Conservation (phyloP, 305 asterid genomes). For the Fraxinus xanthoxyloides region DNA sequence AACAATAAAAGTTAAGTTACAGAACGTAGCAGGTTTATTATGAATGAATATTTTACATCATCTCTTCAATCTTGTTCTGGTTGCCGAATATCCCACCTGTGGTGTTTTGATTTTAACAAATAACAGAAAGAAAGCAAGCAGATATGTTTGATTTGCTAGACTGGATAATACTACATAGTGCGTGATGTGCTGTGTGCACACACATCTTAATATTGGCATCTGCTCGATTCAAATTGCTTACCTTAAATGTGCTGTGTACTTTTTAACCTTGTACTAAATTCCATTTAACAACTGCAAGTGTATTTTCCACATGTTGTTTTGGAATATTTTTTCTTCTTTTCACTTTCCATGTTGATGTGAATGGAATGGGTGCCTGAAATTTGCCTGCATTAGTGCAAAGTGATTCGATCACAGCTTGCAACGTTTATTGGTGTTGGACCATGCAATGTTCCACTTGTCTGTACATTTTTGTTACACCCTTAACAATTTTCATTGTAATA, state of each 20-base stretch:
- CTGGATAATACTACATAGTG: background rate
- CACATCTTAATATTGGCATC: background rate
- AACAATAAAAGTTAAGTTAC: background rate
- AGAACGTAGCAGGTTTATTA: background rate
- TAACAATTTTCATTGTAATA: background rate
- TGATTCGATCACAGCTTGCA: constrained; percentile 3
- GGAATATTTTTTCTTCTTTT: background rate
- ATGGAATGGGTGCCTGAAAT: background rate
- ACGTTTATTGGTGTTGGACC: background rate
- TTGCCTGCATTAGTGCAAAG: background rate
- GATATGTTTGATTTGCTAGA: background rate
- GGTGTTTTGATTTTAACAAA: background rate
- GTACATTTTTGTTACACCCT: background rate
- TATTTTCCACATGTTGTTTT: background rate
- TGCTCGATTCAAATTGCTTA: background rate
- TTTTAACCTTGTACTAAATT: background rate
- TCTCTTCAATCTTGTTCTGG: background rate
- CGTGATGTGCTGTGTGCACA: background rate
- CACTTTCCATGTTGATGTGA: background rate
- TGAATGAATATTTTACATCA: background rate
- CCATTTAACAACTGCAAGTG: background rate
- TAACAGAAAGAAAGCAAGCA: background rate
- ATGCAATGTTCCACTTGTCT: background rate
- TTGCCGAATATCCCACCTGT: background rate
- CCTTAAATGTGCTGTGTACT: background rate